Evolutionary conservation across 2,329 filamentous ascomycete genomes (phyloP), one percentile per base, ranked within the genome.

Genomic region (Annulohypoxylon truncatum): DNA sequence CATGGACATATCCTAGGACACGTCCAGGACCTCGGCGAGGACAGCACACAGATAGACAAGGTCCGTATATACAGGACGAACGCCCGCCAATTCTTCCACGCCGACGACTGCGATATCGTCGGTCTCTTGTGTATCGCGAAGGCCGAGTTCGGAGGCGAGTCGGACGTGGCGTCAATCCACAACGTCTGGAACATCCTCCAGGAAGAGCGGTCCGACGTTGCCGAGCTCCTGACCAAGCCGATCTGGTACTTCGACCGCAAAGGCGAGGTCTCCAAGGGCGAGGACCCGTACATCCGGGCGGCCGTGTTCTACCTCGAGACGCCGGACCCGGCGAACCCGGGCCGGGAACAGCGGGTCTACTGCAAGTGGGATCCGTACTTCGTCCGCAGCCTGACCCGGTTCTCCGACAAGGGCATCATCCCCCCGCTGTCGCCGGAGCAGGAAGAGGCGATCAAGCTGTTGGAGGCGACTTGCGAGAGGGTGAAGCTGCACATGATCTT

Each of bases 191-290:
- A 97, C 79, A 85, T 85, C 35, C 83, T 97, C 33, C 92, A 93
- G 76, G 79, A 79, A 38, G 88, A 95, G 76, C 85, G 92, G 22
- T 92, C 93, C 0, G 93, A 95, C 73, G 90, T 96, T 1, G 90
- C 92, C 0, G 88, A 92, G 77, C 84, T 89, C 4, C 82, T 97
- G 56, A 90, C 91, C 0, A 81, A 90, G 76, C 93, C 93, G 0
- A 88, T 93, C 69, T 97, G 93, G 93, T 96, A 96, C 81, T 95
- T 96, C 77, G 93, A 97, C 79, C 90, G 93, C 58, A 97, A 97
- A 82, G 93, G 93, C 9, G 93, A 97, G 82, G 88, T 87, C 0
- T 92, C 89, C 20, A 81, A 83, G 12, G 93, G 92, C 10, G 85
- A 96, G 78, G 87, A 94, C 58, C 89, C 89, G 61, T 96, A 89